Percentiles rank a stretch among this genome's conserved stretches.
phyloP scores from a whole-genome alignment of 805 yeast species.

The Cyberlindnera mycetangii region DNA sequence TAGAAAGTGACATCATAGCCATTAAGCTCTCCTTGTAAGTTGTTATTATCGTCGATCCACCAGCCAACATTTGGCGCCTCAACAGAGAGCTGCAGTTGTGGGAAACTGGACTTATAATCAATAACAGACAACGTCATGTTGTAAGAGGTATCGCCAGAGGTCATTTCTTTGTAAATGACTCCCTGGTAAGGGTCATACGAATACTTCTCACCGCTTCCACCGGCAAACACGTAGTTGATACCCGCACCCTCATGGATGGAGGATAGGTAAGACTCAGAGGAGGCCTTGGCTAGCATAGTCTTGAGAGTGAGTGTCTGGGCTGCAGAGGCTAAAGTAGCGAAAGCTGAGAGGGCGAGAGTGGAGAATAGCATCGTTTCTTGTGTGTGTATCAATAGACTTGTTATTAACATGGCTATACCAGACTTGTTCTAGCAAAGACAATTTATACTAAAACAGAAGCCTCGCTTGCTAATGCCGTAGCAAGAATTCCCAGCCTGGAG shows the following conservation, averaged over 20 bases:
- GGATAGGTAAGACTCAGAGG: conserved; percentile 10
- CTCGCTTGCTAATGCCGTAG: neutral
- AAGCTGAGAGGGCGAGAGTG: neutral
- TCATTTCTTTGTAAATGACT: conserved; percentile 6
- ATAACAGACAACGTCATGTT: conserved; percentile 10
- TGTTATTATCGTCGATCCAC: conserved; percentile 18
- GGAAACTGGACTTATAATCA: conserved; percentile 10
- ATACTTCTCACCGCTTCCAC: conserved; percentile 10
- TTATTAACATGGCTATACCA: too few species aligned
- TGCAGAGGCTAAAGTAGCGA: neutral
- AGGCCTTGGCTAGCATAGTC: neutral
- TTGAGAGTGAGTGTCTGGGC: neutral
- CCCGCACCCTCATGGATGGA: conserved; percentile 25
- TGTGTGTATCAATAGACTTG: too few species aligned
- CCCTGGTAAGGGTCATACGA: conserved; percentile 6
- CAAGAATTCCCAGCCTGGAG: neutral
- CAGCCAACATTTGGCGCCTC: conserved; percentile 12
- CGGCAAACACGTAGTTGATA: conserved; percentile 20
- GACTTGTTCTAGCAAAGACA: too few species aligned
- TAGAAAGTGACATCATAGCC: conserved; percentile 30
- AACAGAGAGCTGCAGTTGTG: conserved; percentile 16
- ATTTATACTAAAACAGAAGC: neutral
- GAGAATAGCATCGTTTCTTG: neutral
- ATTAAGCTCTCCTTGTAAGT: conserved; percentile 24
- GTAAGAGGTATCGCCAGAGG: neutral